Percentiles rank a stretch among this genome's conserved stretches.
phyloP scores from a whole-genome alignment of 2,329 filamentous ascomycete genomes.

The Dactylonectria macrodidyma region DNA sequence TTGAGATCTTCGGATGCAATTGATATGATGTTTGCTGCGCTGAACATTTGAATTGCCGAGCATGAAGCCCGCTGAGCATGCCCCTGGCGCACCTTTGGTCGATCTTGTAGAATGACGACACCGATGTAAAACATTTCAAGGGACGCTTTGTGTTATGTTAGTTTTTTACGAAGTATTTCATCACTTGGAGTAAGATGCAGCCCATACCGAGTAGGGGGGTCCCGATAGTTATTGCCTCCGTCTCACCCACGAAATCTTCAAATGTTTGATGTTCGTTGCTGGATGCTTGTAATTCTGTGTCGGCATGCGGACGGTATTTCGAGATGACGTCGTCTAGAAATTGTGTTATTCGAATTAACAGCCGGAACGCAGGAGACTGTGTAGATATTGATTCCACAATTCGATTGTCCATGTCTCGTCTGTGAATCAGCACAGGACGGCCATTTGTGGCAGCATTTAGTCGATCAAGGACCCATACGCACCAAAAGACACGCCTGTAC shows the following conservation, averaged over 20 bases:
- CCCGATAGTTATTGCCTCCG: background rate
- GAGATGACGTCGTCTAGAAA: conserved; percentile 17
- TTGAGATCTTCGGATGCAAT: conserved; percentile 18
- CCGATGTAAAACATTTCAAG: conserved; percentile 18
- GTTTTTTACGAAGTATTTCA: too few relatives aligned
- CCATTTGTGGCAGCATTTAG: conserved; percentile 22
- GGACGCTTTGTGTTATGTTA: background rate
- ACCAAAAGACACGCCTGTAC: conserved; percentile 18
- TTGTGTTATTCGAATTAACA: conserved; percentile 2
- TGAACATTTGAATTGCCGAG: conserved; percentile 10
- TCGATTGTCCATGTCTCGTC: conserved; percentile 14
- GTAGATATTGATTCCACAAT: background rate
- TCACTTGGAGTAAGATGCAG: background rate
- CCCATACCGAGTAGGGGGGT: background rate
- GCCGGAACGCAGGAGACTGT: background rate
- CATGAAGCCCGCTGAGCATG: background rate
- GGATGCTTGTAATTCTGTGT: too few relatives aligned
- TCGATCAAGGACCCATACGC: conserved; percentile 19
- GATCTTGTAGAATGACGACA: conserved; percentile 12
- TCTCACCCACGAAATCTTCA: conserved; percentile 9
- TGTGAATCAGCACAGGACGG: conserved; percentile 14
- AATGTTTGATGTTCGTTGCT: conserved; percentile 4
- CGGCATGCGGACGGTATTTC: conserved; percentile 14
- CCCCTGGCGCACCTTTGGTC: background rate
- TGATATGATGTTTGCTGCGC: conserved; percentile 10